Evolutionary conservation across 2,329 filamentous ascomycete species (phyloP).

Genomic region (Chaetomium strumarium): DNA sequence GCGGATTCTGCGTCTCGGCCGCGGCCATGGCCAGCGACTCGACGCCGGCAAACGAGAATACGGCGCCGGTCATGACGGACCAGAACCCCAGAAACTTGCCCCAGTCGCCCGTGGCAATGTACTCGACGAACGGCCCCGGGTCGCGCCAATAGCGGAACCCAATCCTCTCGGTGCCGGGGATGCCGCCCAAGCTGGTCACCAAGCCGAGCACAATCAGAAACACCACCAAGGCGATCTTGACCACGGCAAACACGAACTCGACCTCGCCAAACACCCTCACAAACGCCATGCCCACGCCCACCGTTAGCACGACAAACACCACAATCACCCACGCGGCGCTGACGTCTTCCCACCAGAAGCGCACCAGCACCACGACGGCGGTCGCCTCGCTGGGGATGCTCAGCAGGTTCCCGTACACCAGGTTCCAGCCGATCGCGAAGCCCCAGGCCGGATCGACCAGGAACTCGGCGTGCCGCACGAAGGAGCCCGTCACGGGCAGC

Average conservation of each 20-base stretch:
- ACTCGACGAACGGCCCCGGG: slow-evolving; percentile 62
- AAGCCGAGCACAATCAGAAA: slow-evolving; percentile 37
- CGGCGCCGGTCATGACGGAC: slow-evolving; percentile 42
- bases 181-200: slow-evolving; percentile 52
- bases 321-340: slow-evolving; percentile 47
- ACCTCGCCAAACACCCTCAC: slow-evolving; percentile 57
- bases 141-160: slow-evolving; percentile 66
- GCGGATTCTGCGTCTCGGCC: slow-evolving; percentile 52
- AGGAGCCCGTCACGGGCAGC: slow-evolving; percentile 57
- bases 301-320: slow-evolving; percentile 46
- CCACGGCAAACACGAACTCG: slow-evolving; percentile 45
- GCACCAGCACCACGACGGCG: slow-evolving; percentile 55
- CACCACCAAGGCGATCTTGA: slow-evolving; percentile 57
- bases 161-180: slow-evolving; percentile 50
- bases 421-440: slow-evolving; percentile 47
- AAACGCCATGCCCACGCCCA: slow-evolving; percentile 52
- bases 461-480: slow-evolving; percentile 54
- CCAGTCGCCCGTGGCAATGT: slow-evolving; percentile 50
- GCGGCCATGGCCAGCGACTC: slow-evolving; percentile 54
- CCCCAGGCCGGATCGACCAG: slow-evolving; percentile 57
- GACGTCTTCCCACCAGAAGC: slow-evolving; percentile 55
- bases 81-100: slow-evolving; percentile 60
- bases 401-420: slow-evolving; percentile 50
- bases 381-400: slow-evolving; percentile 56
- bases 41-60: slow-evolving; percentile 53